Conservation (phyloP, 257 asterid species). For the Penstemon davidsonii region DNA sequence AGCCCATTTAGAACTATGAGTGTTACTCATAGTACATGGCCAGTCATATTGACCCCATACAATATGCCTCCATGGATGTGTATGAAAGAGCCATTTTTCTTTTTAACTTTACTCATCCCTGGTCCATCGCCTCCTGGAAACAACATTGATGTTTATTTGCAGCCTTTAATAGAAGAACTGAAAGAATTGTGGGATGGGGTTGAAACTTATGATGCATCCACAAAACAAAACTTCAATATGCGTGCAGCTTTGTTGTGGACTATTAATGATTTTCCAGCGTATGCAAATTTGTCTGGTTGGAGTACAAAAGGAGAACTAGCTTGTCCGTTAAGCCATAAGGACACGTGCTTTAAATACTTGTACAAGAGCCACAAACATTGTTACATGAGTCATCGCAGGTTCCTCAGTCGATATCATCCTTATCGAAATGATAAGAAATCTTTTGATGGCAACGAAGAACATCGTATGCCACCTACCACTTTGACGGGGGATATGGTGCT, state of each 20-base stretch:
- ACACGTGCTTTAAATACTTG: neutral
- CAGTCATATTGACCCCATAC: no score
- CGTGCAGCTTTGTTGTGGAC: slow-evolving; percentile 20
- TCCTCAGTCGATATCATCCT: slow-evolving; percentile 3
- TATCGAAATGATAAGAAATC: slow-evolving; percentile 12
- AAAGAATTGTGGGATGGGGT: no score
- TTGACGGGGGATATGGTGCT: slow-evolving; percentile 1
- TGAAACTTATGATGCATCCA: slow-evolving; percentile 20
- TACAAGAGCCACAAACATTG: slow-evolving; percentile 14
- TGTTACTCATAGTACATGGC: slow-evolving; percentile 2
- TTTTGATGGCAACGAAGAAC: slow-evolving; percentile 14
- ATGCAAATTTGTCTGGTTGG: slow-evolving; percentile 17
- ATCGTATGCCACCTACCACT: neutral
- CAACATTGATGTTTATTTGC: no score
- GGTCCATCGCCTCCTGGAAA: no score
- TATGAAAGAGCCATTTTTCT: no score
- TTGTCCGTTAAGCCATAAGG: slow-evolving; percentile 16
- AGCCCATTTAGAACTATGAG: slow-evolving; percentile 18
- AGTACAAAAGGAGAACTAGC: slow-evolving; percentile 7
- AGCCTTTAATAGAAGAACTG: no score
- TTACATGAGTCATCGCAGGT: neutral
- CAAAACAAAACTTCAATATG: slow-evolving; percentile 12
- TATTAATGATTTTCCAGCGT: slow-evolving; percentile 23
- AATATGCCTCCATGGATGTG: no score
- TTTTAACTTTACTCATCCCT: no score